Conservation (phyloP, 495 filamentous ascomycete species). For the Trichocladium uniseriatum region DNA sequence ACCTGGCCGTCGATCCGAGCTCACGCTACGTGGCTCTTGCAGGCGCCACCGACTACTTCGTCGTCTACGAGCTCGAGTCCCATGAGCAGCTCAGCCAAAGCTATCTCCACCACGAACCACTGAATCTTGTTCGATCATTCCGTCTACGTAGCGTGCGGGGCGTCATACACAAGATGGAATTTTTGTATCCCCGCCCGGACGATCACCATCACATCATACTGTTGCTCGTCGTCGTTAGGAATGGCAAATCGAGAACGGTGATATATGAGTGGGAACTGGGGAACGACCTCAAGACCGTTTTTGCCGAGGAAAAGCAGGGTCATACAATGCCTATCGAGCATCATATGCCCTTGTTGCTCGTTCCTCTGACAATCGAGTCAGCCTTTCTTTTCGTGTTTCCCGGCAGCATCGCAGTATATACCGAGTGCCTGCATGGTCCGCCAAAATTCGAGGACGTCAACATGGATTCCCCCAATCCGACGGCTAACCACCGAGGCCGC, state of each 20-base stretch:
- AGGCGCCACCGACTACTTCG: constrained; percentile 34
- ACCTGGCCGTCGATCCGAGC: constrained; percentile 73
- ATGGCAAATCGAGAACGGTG: constrained; percentile 51
- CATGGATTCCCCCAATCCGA: constrained; percentile 21
- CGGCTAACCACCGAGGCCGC: constrained; percentile 31
- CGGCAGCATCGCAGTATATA: constrained; percentile 50
- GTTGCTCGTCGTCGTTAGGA: constrained; percentile 57
- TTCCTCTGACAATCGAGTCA: constrained; percentile 55
- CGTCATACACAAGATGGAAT: constrained; percentile 75
- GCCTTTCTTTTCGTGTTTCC: constrained; percentile 57
- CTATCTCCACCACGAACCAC: constrained; percentile 23
- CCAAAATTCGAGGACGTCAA: constrained; percentile 34
- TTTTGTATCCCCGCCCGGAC: constrained; percentile 62
- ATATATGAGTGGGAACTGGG: constrained; percentile 67
- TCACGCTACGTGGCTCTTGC: constrained; percentile 41
- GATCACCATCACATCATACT: constrained; percentile 63
- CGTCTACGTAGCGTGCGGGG: constrained; percentile 55
- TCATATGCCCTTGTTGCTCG: constrained; percentile 55
- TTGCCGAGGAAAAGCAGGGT: constrained; percentile 34
- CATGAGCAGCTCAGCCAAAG: constrained; percentile 37
- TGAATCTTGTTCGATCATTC: constrained; percentile 41
- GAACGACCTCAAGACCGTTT: constrained; percentile 25
- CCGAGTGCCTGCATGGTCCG: constrained; percentile 44
- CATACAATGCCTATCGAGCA: constrained; percentile 50
- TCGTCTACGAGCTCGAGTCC: constrained; percentile 53